phyloP scores from a whole-genome alignment of 1,284 basidiomycete genomes.

The Tremellales sp. region DNA sequence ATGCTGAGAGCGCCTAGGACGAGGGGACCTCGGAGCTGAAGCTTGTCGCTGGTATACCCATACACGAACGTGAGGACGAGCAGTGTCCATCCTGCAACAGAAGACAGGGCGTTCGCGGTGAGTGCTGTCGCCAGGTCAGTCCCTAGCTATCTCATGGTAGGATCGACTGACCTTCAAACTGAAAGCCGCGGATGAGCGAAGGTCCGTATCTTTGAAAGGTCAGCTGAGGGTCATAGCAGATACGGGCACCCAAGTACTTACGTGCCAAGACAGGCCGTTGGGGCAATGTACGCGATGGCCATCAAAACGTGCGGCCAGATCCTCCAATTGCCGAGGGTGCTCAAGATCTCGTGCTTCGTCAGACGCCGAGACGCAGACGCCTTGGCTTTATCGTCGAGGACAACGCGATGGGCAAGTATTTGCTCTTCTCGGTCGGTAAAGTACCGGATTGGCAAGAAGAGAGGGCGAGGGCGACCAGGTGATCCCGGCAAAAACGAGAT shows the following conservation, averaged over 20 bases:
- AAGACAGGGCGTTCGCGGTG: constrained; percentile 28
- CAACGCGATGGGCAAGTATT: constrained; percentile 27
- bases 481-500: constrained; percentile 23
- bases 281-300: constrained; percentile 23
- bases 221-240: not conserved
- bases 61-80: constrained; percentile 5
- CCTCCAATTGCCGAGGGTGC: constrained; percentile 25
- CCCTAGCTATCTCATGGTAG: not conserved
- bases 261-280: constrained; percentile 15
- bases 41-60: constrained; percentile 12
- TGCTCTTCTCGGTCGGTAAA: constrained; percentile 30
- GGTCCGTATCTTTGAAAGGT: constrained; percentile 13
- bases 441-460: constrained; percentile 18
- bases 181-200: constrained; percentile 31
- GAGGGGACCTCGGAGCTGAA: constrained; percentile 12
- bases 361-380: constrained; percentile 5
- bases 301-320: constrained; percentile 35
- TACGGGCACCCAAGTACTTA: constrained; percentile 10
- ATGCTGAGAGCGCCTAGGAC: constrained; percentile 12
- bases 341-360: constrained; percentile 17
- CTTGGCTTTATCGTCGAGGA: constrained; percentile 28
- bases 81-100: constrained; percentile 23
- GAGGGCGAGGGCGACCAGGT: constrained; percentile 12
- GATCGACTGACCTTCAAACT: constrained; percentile 23
- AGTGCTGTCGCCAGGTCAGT: constrained; percentile 14